phyloP scores from a whole-genome alignment of 2,329 filamentous ascomycete genomes.

The Aspergillus ibericus region DNA sequence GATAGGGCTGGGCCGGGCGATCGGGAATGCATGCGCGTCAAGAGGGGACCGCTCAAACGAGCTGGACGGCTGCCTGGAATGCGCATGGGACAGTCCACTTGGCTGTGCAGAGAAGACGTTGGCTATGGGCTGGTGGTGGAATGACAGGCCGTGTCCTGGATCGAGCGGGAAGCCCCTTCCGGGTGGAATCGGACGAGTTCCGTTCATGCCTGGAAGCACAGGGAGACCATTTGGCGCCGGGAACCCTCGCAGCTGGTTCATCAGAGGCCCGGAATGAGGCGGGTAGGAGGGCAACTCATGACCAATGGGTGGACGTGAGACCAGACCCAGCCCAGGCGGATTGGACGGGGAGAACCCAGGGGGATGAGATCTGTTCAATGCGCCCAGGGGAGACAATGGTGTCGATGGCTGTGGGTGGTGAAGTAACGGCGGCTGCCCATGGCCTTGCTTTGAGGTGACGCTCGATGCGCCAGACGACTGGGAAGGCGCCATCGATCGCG shows the following conservation, averaged over 20 bases:
- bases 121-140: conserved; percentile 46
- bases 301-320: conserved; percentile 52
- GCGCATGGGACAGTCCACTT: conserved; percentile 52
- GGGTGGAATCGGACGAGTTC: conserved; percentile 60
- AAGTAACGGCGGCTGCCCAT: conserved; percentile 51
- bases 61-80: conserved; percentile 74
- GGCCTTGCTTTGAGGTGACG: conserved; percentile 61
- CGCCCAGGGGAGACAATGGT: conserved; percentile 65
- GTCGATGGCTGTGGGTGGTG: conserved; percentile 61
- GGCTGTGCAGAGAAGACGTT: conserved; percentile 36
- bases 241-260: conserved; percentile 57
- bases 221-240: conserved; percentile 51
- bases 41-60: conserved; percentile 60
- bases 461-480: conserved; percentile 66
- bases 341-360: conserved; percentile 54
- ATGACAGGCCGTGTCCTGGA: conserved; percentile 41
- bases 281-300: conserved; percentile 58
- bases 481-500: conserved; percentile 61
- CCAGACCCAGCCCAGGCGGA: conserved; percentile 56
- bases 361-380: conserved; percentile 58
- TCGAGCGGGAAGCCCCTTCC: conserved; percentile 57
- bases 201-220: conserved; percentile 61
- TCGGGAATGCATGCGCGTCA: conserved; percentile 67
- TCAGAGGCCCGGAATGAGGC: conserved; percentile 52
- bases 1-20: conserved; percentile 81